Evolutionary conservation across 495 filamentous ascomycete genomes (phyloP), one percentile per base, ranked within the genome.

Genomic region (Chaetomium tenue): DNA sequence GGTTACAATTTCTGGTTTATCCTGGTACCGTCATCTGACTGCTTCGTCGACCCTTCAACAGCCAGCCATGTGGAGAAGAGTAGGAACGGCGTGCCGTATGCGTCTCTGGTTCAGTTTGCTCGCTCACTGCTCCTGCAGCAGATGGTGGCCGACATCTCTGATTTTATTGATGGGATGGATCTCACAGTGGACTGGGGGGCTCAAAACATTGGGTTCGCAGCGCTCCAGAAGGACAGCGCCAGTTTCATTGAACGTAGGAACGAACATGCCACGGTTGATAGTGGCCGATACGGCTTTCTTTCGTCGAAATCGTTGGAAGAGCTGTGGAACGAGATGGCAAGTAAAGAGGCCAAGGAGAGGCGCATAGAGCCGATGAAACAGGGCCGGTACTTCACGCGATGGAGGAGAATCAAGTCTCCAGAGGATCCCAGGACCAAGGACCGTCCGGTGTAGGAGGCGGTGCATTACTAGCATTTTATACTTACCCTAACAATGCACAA

Each of bases 111-210:
- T 28, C 37, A 52, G 15, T 61, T 65, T 18, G 58, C 58, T n/a
- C 57, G 58, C 23, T 60, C 57, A 22, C 28, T 65, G 2, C 57
- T 65, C 13, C 5, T 65, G 6, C 63, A 65, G 63, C 57, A 60
- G 26, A 7, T 39, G 13, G 2, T 15, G 1, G 9, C 50, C 13
- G 50, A 65, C n/a, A 26, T 61, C 13, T 12, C 25, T 9, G 47
- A 61, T 18, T 25, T 65, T 12, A 61, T 65, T 22, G 63, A 65
- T 37, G 63, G 57, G 6, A 61, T 61, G 48, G 20, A 61, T 40
- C 39, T 65, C 1, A 42, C 56, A 15, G 26, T 56, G 1, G 63
- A 55, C 0, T 65, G 63, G 63, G 63, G 57, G 7, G 12, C 18
- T 18, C 26, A 55, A 2, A 39, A 65, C 22, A 44, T 65, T n/a